Percentiles rank a stretch among this genome's conserved stretches.
These are phyloP conservation scores for Globisporangium carolinianum DNA, from an alignment of 352 stramenopile species.

Conservation along the genomic window DNA sequence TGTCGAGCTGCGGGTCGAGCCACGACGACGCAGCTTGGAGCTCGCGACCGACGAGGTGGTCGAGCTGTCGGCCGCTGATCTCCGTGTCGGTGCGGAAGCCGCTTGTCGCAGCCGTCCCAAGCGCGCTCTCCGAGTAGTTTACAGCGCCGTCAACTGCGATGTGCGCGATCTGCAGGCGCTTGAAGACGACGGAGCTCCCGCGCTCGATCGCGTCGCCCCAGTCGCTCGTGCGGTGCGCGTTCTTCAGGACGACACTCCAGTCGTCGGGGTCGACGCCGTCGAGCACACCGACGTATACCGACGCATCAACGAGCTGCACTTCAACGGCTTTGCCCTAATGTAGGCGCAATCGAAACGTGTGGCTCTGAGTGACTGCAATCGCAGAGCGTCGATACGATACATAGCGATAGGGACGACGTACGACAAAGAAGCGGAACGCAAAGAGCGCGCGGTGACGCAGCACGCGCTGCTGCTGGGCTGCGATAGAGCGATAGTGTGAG, in stretches of 20 bases:
- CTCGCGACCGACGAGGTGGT: slow-evolving; percentile 65
- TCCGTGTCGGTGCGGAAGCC: slow-evolving; percentile 87
- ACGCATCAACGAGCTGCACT: slow-evolving; percentile 49
- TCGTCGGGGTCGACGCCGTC: slow-evolving; percentile 82
- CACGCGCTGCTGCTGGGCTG: slow-evolving; percentile 56
- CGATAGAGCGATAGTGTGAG: background rate
- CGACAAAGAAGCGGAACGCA: slow-evolving; percentile 74
- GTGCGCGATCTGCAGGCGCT: slow-evolving; percentile 57
- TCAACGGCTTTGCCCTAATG: slow-evolving; percentile 57
- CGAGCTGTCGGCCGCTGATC: slow-evolving; percentile 73
- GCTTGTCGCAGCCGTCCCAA: slow-evolving; percentile 14
- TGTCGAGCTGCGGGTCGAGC: slow-evolving; percentile 77
- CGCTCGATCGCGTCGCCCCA: slow-evolving; percentile 47
- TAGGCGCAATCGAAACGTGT: background rate
- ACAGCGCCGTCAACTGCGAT: slow-evolving; percentile 47
- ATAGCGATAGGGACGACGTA: slow-evolving; percentile 1
- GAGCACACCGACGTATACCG: slow-evolving; percentile 63
- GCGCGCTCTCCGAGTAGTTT: slow-evolving; percentile 50
- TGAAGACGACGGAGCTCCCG: slow-evolving; percentile 73
- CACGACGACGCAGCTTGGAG: slow-evolving; percentile 67
- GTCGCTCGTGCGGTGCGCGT: slow-evolving; percentile 41
- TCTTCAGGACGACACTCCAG: slow-evolving; percentile 80
- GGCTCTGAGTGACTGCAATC: no score
- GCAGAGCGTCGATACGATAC: background rate
- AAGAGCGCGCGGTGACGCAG: slow-evolving; percentile 75